Conservation (phyloP, 176 grass and related monocot species). For the Oropetium thomaeum region DNA sequence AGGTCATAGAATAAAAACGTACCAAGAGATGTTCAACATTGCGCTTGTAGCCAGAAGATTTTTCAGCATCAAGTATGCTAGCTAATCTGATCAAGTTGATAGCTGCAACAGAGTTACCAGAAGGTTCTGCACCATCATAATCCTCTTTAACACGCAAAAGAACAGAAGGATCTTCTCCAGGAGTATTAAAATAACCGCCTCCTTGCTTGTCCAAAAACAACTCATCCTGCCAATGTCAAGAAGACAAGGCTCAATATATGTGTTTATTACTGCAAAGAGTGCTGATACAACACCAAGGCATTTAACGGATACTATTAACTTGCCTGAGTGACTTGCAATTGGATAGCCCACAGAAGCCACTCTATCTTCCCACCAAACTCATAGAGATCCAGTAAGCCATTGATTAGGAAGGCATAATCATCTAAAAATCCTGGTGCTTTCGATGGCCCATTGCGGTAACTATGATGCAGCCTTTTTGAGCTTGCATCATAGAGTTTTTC, state of each 20-base stretch:
- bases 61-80: slow-evolving; percentile 58
- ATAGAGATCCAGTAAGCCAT: slow-evolving; percentile 82
- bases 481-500: slow-evolving; percentile 62
- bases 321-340: slow-evolving; percentile 88
- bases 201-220: slow-evolving; percentile 86
- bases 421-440: slow-evolving; percentile 98
- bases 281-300: background rate
- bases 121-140: slow-evolving; percentile 96
- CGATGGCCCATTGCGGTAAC: slow-evolving; percentile 85
- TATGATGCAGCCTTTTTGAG: slow-evolving; percentile 69
- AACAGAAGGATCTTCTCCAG: slow-evolving; percentile 90
- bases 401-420: slow-evolving; percentile 94
- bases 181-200: slow-evolving; percentile 92
- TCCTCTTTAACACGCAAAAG: slow-evolving; percentile 90
- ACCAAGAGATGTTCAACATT: slow-evolving; percentile 92
- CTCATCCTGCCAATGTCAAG: slow-evolving; percentile 56
- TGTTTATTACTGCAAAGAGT: background rate
- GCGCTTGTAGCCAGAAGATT: slow-evolving; percentile 49
- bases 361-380: slow-evolving; percentile 80
- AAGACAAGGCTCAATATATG: background rate
- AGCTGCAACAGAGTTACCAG: slow-evolving; percentile 84
- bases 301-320: slow-evolving; percentile 25
- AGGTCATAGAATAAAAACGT: slow-evolving; percentile 24
- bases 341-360: slow-evolving; percentile 78
- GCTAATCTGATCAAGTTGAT: slow-evolving; percentile 89